A percentile compares a stretch with the other conserved stretches of the same genome.
Conservation (phyloP, 2,329 filamentous ascomycete species). For the Fusarium fujikuroi region DNA sequence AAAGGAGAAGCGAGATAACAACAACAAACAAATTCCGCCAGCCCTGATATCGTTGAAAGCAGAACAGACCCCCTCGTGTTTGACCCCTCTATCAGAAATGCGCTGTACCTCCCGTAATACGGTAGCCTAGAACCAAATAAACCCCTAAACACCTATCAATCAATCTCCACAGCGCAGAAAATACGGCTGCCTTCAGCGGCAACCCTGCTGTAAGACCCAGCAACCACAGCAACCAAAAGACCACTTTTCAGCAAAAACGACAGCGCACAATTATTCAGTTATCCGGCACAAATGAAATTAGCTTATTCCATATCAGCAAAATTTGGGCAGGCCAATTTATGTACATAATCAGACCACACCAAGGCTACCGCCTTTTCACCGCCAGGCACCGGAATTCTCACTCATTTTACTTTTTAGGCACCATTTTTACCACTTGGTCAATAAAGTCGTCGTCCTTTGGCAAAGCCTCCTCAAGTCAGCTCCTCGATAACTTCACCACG, state of each 20-base stretch:
- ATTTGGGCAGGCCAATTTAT: constrained; percentile 7
- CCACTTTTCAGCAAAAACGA: neutral
- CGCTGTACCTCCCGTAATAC: neutral
- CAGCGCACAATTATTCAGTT: constrained; percentile 15
- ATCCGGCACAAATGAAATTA: constrained; percentile 18
- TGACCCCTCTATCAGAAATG: neutral
- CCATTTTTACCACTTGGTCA: constrained; percentile 17
- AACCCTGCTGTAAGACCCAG: constrained; percentile 14
- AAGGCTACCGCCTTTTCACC: constrained; percentile 30
- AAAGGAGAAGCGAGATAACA: constrained; percentile 22
- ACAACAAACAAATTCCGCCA: neutral
- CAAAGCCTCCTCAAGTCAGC: constrained; percentile 13
- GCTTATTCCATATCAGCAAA: constrained; percentile 18
- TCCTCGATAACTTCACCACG: neutral
- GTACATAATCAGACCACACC: constrained; percentile 28
- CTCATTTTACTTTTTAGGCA: constrained; percentile 34
- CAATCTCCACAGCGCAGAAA: neutral
- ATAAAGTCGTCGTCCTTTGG: neutral
- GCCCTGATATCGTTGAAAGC: neutral
- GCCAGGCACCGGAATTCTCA: constrained; percentile 35
- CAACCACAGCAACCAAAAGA: constrained; percentile 16
- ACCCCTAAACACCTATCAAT: neutral
- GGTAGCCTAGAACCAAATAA: neutral
- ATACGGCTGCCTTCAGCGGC: neutral
- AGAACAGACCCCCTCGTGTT: neutral